phyloP scores from a whole-genome alignment of 108 stramenopile species.

The Chaetoceros muelleri region DNA sequence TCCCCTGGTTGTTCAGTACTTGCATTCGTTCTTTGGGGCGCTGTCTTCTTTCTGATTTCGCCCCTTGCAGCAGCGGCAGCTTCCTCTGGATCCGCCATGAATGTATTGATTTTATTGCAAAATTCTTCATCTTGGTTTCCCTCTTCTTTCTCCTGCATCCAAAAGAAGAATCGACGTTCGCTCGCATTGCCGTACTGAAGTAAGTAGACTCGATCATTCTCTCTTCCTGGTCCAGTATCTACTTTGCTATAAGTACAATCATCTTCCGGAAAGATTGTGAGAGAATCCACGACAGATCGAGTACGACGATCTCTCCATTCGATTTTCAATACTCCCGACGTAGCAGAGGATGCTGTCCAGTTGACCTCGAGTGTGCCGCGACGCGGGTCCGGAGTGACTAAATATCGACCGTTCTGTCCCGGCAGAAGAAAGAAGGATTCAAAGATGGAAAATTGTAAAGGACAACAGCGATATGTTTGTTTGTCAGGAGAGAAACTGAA shows the following conservation, averaged over 20 bases:
- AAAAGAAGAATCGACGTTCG: slow-evolving; percentile 45
- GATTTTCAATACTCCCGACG: slow-evolving; percentile 22
- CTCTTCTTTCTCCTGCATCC: slow-evolving; percentile 61
- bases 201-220: slow-evolving; percentile 39
- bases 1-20: background rate
- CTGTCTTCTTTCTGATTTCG: background rate
- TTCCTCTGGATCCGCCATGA: slow-evolving; percentile 29
- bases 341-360: slow-evolving; percentile 12
- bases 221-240: slow-evolving; percentile 18
- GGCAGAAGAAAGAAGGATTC: background rate
- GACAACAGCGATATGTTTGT: background rate
- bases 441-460: background rate
- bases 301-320: slow-evolving; percentile 78
- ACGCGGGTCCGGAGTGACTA: slow-evolving; percentile 45
- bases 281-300: slow-evolving; percentile 31
- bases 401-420: slow-evolving; percentile 49
- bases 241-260: slow-evolving; percentile 40
- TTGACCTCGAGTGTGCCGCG: slow-evolving; percentile 57
- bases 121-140: slow-evolving; percentile 45
- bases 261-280: slow-evolving; percentile 14
- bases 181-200: slow-evolving; percentile 16
- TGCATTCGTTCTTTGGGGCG: slow-evolving; percentile 6
- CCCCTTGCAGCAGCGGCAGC: slow-evolving; percentile 23
- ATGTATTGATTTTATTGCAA: slow-evolving; percentile 53
- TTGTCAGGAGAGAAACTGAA: background rate